Evolutionary conservation across 2,329 filamentous ascomycete genomes (phyloP).

Genomic region (Verticillium zaregamsianum): DNA sequence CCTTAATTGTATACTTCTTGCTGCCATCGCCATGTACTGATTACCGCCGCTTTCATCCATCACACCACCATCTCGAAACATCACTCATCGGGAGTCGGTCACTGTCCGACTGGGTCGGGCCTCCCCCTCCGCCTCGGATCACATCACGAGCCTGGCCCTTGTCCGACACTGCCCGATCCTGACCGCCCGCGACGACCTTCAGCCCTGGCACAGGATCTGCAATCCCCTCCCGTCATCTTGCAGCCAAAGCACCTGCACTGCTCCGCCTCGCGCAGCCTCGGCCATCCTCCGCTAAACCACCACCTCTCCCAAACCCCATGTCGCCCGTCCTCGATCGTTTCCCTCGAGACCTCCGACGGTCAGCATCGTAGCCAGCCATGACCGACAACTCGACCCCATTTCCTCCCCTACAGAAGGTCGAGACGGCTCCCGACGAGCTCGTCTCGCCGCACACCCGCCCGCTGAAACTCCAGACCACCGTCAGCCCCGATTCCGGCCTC

Average conservation of each 20-base stretch:
- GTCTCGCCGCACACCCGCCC: constrained; percentile 8
- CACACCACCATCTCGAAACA: neutral
- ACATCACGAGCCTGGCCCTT: neutral
- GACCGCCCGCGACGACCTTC: neutral
- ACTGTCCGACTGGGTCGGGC: neutral
- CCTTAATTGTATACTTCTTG: no score
- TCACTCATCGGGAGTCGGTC: no score
- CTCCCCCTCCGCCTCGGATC: neutral
- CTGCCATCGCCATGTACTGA: no score
- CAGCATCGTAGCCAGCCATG: neutral
- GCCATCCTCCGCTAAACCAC: neutral
- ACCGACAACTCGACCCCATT: neutral
- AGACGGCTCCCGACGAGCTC: neutral
- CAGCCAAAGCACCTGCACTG: neutral
- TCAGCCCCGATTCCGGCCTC: neutral
- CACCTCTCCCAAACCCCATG: neutral
- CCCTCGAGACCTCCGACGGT: neutral
- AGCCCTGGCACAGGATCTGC: neutral
- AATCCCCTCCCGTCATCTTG: neutral
- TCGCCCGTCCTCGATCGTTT: neutral
- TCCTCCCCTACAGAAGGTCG: neutral
- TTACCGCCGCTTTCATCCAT: neutral
- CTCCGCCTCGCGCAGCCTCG: neutral
- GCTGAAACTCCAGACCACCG: neutral
- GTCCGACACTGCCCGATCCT: neutral